These are phyloP conservation scores for Zalaria sp. DNA, from an alignment of 2,329 filamentous ascomycete species.

Conservation along the genomic window DNA sequence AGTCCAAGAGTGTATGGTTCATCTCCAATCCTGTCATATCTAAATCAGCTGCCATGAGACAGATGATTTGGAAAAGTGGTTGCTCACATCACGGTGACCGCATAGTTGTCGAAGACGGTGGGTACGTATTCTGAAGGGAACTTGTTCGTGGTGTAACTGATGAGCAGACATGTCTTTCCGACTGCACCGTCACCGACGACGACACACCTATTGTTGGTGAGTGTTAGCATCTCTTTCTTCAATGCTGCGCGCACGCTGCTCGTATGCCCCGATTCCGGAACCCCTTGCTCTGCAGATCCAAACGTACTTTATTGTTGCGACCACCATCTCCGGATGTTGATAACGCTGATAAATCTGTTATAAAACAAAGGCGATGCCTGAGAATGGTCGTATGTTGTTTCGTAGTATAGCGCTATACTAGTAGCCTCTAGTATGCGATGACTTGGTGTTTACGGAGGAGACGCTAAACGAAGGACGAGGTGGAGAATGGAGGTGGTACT, in stretches of 20 bases:
- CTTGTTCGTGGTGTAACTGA: constrained; percentile 99
- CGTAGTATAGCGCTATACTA: too few relatives aligned
- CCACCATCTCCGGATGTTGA: constrained; percentile 13
- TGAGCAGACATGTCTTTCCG: constrained; percentile 96
- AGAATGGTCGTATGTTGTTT: too few relatives aligned
- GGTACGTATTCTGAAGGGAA: constrained; percentile 99
- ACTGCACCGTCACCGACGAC: constrained; percentile 99
- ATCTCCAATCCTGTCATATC: constrained; percentile 71
- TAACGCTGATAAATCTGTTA: not conserved
- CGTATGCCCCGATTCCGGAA: too few relatives aligned
- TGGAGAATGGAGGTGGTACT: too few relatives aligned
- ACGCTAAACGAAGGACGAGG: too few relatives aligned
- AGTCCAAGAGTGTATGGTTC: constrained; percentile 94
- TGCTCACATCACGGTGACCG: constrained; percentile 96
- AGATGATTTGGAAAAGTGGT: too few relatives aligned
- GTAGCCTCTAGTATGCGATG: too few relatives aligned
- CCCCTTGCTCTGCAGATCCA: not conserved
- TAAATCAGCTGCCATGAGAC: not conserved
- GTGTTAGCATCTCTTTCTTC: too few relatives aligned
- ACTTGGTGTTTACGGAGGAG: too few relatives aligned
- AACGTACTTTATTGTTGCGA: constrained; percentile 19
- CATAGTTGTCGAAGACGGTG: constrained; percentile 99
- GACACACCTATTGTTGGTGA: constrained; percentile 56
- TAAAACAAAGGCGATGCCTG: too few relatives aligned
- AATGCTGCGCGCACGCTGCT: too few relatives aligned